Evolutionary conservation across 495 filamentous ascomycete species (phyloP), one percentile per base, ranked within the genome.

Genomic region (Penicillium soppii): DNA sequence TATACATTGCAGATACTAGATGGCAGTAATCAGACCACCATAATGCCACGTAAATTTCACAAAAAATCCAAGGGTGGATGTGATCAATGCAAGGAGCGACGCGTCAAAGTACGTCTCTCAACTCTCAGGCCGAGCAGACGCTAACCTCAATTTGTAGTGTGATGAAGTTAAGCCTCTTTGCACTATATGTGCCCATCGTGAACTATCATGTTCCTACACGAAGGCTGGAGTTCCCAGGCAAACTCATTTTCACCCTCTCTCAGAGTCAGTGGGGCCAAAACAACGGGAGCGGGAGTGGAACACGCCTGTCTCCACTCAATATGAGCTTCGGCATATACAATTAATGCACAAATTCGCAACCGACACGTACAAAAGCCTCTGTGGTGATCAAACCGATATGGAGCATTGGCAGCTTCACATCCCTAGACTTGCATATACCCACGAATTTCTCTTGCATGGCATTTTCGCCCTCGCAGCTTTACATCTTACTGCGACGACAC

Each of bases 381-480:
- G 48, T 16, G 35, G 21, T n/a, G 26, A 42, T 22, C 25, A 32
- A 5, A 25, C 44, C 27, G 36, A 43, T 22, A 39, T 21, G 12
- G 22, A 49, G 16, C 20, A 7, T 1, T 54, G 51, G 51, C 43
- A 47, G 30, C 13, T 37, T 17, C 65, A 65, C 37, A 58, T 74
- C 8, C 71, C 71, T 5, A 56, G 61, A 22, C 47, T 70, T 29
- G 75, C 66, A 3, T 56, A 77, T 8, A 16, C 39, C 9, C 70
- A 70, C 32, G 65, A 67, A 39, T 76, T 71, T 56, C 62, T 77
- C 25, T 70, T 77, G 61, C 65, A 69, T 15, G 63, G 72, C 27
- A 67, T 79, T 12, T 65, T 79, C 26, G 61, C 68, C 23, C 45
- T 77, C 9, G 70, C 69, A 19, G 67, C 73, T 13, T 61, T 79